Evolutionary conservation across 2,329 filamentous ascomycete species (phyloP), one percentile per base, ranked within the genome.

Genomic region (Truncatella angustata): DNA sequence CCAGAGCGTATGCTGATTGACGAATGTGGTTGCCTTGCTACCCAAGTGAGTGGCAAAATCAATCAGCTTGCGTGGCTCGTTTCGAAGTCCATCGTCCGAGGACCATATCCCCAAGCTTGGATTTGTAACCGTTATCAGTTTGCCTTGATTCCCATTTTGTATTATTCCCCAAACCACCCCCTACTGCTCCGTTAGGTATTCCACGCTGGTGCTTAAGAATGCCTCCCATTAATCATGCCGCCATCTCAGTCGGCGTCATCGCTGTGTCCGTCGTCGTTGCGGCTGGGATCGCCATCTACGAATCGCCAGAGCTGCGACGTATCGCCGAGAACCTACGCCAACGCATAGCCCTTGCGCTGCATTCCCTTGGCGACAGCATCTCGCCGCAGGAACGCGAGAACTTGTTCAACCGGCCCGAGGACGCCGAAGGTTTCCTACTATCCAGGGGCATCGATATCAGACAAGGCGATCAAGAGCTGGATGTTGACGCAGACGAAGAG

Each of bases 351-450:
- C 63, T 85, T 36, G 81, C 82, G 45, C 68, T 86, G 12, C 79
- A 85, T 61, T 74, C 77, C 9, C 72, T 86, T 24, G 80, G 82
- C 53, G 81, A 86, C 52, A 76, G 74, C 58, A 77, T 85, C 65
- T 71, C 74, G 43, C 75, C 79, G 3, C 68, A 74, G 51, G 65
- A 69, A 37, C 68, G 71, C 26, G 71, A 81, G 58, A 84, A 84
- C 52, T 68, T 80, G 24, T 86, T 85, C 67, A 87, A 87, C 64
- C 73, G 84, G 11, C 84, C 84, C 48, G 84, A 87, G 64, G 84
- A 87, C 66, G 83, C 83, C 52, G 78, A 86, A 50, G 84, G 82
- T 7, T 86, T 86, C 62, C 63, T 85, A 51, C 70, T 77, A 59
- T 82, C 81, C 7, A 70, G 74, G n/a, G 70, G 71, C 6, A 54